Evolutionary conservation across 228 moss, liverwort and hornwort species (phyloP).

Genomic region (Sphagnum fallax): DNA sequence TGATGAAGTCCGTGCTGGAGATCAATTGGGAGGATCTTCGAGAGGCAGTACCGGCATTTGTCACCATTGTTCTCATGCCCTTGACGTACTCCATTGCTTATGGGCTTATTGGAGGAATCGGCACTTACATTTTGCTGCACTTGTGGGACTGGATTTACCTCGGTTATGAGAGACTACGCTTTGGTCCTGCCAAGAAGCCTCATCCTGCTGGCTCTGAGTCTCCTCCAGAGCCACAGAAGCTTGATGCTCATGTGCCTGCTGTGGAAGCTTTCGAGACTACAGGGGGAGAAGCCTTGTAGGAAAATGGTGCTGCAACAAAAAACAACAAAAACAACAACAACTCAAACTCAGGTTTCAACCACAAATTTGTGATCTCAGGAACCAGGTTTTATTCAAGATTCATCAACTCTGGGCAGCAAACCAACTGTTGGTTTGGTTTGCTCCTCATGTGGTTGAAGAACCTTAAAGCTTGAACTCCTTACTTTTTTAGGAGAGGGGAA

Average conservation of each 20-base stretch:
- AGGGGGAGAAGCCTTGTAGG: no score
- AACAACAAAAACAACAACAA: no score
- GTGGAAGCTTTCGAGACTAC: slow-evolving; percentile 11
- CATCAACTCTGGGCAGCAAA: no score
- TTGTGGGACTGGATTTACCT: slow-evolving; percentile 51
- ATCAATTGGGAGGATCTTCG: slow-evolving; percentile 81
- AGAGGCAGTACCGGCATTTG: slow-evolving; percentile 71
- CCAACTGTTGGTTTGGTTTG: no score
- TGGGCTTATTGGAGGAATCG: slow-evolving; percentile 88
- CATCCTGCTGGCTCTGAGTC: slow-evolving; percentile 2
- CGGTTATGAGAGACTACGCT: slow-evolving; percentile 4
- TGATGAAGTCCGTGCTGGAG: slow-evolving; percentile 78
- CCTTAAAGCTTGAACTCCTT: no score
- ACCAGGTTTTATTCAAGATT: no score
- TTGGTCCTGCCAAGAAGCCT: slow-evolving; percentile 6
- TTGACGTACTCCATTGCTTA: slow-evolving; percentile 94
- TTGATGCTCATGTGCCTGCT: slow-evolving; percentile 2
- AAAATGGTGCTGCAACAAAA: no score
- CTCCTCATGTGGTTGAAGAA: no score
- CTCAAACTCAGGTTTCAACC: no score
- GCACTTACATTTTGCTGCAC: slow-evolving; percentile 65
- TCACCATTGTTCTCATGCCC: slow-evolving; percentile 86
- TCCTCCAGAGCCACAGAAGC: slow-evolving; percentile 16
- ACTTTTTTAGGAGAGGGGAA: no score
- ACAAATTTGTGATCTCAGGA: no score